Evolutionary conservation across 345 rosid species (phyloP), one percentile per base, ranked within the genome.

Genomic region (Carallia brachiata): DNA sequence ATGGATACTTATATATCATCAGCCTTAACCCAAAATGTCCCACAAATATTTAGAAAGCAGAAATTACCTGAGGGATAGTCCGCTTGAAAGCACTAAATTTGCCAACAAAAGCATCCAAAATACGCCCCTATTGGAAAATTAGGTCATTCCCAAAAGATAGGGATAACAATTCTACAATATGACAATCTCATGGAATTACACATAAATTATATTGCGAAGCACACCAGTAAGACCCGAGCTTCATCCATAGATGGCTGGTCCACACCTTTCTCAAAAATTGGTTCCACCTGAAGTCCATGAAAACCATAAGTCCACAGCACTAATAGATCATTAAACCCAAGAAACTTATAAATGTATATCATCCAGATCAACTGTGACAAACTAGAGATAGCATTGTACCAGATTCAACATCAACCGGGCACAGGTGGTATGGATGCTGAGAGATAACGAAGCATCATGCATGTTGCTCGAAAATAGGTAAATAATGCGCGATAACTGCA

Each of bases 81-180:
- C 89, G 96, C 90, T 96, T 96, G 83, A 96, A 92, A 77, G 97
- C 86, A 75, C 96, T 90, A 82, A 96, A 96, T 70, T 92, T 96
- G 30, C 99, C 99, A 78, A 96, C 96, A 87, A 96, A 96, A 67
- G 98, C 97, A 87, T 96, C 99, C 86, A 96, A 78, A 70, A 96
- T 92, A 55, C 90, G 94, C 54, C 99, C 98, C 99, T 95, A 73
- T 52, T 75, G 50, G 58, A 72, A 82, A 70, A 62, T 73, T 36
- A 59, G 69, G 58, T 59, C 57, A 80, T 23, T 71, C 58, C 56
- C n/a, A 39, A 48, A 63, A 63, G 61, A 67, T 61, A 71, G 48
- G 37, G 40, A 23, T 63, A 17, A 65, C 66, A 52, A 66, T 55
- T 47, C 47, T 68, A 77, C 52, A 54, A 65, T 66, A 64, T 66